Base-by-base conservation (phyloP, 352 stramenopile species). In the Pythium dissimile region DNA sequence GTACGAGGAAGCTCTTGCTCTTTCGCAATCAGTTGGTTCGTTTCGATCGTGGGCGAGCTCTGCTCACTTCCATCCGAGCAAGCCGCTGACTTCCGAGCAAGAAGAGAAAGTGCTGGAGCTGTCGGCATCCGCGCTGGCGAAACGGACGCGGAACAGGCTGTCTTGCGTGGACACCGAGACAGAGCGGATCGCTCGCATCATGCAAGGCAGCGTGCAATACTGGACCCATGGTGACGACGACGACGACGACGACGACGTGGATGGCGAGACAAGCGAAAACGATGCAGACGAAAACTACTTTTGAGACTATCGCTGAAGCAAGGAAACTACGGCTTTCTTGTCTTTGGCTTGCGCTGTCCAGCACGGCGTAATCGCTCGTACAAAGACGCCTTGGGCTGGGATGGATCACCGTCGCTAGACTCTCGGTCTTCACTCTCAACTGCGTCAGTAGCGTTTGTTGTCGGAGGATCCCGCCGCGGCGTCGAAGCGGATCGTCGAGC, bases 171-270 rank as follows among this genome's bases (percentile, higher is more conserved):
- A 91, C 62, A 84, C 76, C 6, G 80, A 91, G 54, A 91, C 80
- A 0, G 81, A 91, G 46, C 77, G 81, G 24, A 91, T 91, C n/a
- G 81, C 81, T 34, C 66, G 78, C 16, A 91, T 91, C 48, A 91
- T 91, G 80, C 78, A 91, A 48, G 75, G 78, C 31, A 91, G 66
- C 20, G 53, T 89, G 54, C 68, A 71, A 1, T 84, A 86, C 43
- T 89, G 75, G n/a, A n/a, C n/a, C 73, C 65, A 82, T 24, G 69
- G 76, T 51, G 72, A 83, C 10, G 65, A 75, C 3, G 71, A 80
- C 32, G 74, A 82, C 12, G 72, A 82, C 4, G 65, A 46, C 5
- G 51, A 62, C 16, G 58, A 63, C 15, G 27, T n/a, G n/a, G n/a
- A n/a, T n/a, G n/a, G 60, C 18, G 55, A 62, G 62, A 73, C 42